Percentiles rank a stretch among this genome's conserved stretches.
phyloP scores from a whole-genome alignment of 768 basidiomycete species.

The Termitomyces sp. region DNA sequence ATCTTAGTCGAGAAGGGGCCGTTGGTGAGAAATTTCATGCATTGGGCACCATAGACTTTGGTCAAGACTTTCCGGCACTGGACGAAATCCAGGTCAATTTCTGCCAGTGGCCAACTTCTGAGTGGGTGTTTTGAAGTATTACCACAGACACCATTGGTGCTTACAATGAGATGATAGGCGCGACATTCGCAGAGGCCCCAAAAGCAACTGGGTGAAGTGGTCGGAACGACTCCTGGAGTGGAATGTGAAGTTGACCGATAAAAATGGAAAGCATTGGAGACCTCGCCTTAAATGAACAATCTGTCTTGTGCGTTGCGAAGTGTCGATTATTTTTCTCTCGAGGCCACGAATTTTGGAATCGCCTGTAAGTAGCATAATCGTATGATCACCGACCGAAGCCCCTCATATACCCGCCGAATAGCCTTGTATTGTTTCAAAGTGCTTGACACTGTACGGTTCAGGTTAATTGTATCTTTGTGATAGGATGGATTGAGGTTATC shows the following conservation, averaged over 20 bases:
- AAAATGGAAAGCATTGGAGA: constrained; percentile 6
- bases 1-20: not conserved
- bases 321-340: not conserved
- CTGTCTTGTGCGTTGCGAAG: not conserved
- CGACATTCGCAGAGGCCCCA: constrained; percentile 3
- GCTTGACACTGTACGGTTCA: no score
- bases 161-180: not conserved
- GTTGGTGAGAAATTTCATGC: not conserved
- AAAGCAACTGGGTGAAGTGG: constrained; percentile 11
- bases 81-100: not conserved
- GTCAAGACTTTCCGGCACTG: not conserved
- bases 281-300: constrained; percentile 8
- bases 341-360: not conserved
- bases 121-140: constrained; percentile 1
- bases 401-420: not conserved
- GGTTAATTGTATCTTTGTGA: no score
- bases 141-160: not conserved
- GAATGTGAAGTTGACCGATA: constrained; percentile 4
- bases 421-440: not conserved
- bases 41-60: not conserved
- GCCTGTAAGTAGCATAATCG: not conserved
- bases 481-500: no score
- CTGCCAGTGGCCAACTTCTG: constrained; percentile 6
- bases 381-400: not conserved
- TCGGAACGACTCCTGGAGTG: constrained; percentile 9